These are phyloP conservation scores for Geum urbanum DNA, from an alignment of 306 rosid species.

Conservation along the genomic window DNA sequence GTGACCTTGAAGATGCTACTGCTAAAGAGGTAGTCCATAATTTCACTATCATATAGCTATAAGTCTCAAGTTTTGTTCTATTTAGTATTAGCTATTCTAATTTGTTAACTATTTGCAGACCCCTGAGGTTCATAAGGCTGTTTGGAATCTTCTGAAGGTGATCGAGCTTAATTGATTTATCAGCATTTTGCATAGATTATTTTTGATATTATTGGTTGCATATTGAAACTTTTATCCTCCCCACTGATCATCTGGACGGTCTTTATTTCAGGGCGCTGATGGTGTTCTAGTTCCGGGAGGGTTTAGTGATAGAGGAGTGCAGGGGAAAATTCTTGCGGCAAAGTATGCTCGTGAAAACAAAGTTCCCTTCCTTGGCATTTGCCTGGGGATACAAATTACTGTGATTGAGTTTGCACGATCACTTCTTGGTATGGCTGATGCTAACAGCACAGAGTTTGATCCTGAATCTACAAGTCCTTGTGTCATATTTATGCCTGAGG, in stretches of 20 bases:
- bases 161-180: constrained; percentile 15
- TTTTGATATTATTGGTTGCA: constrained; percentile 8
- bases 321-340: constrained; percentile 86
- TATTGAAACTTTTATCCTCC: constrained; percentile 3
- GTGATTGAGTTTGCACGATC: constrained; percentile 76
- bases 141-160: constrained; percentile 85
- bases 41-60: constrained; percentile 5
- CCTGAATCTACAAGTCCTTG: constrained; percentile 62
- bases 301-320: constrained; percentile 84
- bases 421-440: constrained; percentile 62
- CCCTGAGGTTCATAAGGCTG: constrained; percentile 57
- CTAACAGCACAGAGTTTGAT: constrained; percentile 72
- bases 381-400: constrained; percentile 85
- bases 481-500: constrained; percentile 86
- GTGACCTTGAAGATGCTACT: constrained; percentile 66
- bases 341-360: constrained; percentile 68
- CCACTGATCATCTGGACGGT: constrained; percentile 4
- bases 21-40: constrained; percentile 40
- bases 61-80: not conserved
- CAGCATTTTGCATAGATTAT: constrained; percentile 1
- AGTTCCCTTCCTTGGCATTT: constrained; percentile 74
- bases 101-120: constrained; percentile 38
- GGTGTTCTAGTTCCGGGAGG: constrained; percentile 93
- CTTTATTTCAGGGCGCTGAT: constrained; percentile 59
- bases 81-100: constrained; percentile 17